These are phyloP conservation scores for Diplodia scrobiculata DNA, from an alignment of 2,329 filamentous ascomycete species.

Conservation along the genomic window DNA sequence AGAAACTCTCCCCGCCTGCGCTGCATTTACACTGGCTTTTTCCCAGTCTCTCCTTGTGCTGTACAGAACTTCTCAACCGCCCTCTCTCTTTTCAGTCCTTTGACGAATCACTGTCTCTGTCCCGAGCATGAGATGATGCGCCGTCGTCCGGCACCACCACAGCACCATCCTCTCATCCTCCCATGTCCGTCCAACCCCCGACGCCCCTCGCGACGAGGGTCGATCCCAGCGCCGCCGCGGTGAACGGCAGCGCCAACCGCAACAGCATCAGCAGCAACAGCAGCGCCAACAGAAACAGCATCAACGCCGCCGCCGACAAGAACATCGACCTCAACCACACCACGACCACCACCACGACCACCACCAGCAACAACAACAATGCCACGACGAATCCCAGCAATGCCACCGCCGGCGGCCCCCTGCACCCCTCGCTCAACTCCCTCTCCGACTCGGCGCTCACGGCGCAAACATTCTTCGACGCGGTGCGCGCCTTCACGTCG, in stretches of 20 bases:
- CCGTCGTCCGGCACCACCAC: background rate
- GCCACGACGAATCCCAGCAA: background rate
- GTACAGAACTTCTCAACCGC: background rate
- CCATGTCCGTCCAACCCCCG: constrained; percentile 3
- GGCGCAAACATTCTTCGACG: constrained; percentile 11
- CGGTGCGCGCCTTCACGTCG: constrained; percentile 10
- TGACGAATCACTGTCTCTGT: background rate
- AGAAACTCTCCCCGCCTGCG: background rate
- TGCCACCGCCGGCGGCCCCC: background rate
- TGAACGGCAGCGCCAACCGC: background rate
- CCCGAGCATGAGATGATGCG: constrained; percentile 9
- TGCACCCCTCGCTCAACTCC: constrained; percentile 1
- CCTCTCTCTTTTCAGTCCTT: background rate
- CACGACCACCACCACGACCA: background rate
- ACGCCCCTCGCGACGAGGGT: background rate
- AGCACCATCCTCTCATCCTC: background rate
- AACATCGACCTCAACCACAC: background rate
- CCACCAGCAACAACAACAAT: background rate
- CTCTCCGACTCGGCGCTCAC: constrained; percentile 22
- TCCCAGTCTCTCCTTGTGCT: background rate
- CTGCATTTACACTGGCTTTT: background rate
- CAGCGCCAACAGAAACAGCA: background rate
- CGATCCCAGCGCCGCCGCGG: constrained; percentile 15
- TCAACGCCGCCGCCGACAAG: background rate
- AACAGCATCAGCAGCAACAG: background rate